Percentiles rank a stretch among this genome's conserved stretches.
These are phyloP conservation scores for Fusarium domesticum DNA, from an alignment of 2,329 filamentous ascomycete genomes.

Conservation along the genomic window DNA sequence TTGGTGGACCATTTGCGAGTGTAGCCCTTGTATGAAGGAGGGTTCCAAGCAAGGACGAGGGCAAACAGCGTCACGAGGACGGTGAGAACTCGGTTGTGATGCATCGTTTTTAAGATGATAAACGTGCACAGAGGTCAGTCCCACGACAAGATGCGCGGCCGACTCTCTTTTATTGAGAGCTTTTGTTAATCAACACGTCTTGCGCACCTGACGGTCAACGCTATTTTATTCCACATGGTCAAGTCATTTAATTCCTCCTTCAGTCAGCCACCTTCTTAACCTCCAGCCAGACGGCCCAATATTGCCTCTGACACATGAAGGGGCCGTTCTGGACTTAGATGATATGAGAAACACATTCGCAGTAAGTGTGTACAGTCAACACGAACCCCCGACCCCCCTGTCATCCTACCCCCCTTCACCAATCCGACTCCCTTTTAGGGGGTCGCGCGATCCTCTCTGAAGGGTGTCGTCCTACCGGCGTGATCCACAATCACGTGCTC, in stretches of 20 bases:
- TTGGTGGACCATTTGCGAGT: constrained; percentile 42
- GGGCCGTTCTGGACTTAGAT: neutral
- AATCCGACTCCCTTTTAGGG: no score
- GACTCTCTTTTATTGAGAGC: neutral
- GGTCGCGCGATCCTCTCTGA: no score
- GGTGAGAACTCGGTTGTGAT: constrained; percentile 19
- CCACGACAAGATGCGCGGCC: neutral
- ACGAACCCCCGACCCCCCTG: no score
- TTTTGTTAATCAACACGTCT: neutral
- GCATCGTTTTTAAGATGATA: constrained; percentile 27
- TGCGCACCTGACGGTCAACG: neutral
- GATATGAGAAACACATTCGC: neutral
- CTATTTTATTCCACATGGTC: neutral
- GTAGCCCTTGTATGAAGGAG: constrained; percentile 41
- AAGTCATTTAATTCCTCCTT: neutral
- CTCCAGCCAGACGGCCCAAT: neutral
- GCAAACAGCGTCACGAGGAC: constrained; percentile 31
- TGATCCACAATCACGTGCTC: no score
- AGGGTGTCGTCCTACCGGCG: no score
- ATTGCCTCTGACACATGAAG: neutral
- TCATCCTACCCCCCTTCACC: no score
- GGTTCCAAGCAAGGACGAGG: constrained; percentile 35
- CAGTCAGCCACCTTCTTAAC: neutral
- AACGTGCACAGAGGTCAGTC: neutral
- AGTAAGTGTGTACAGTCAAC: no score